Evolutionary conservation across 2,329 filamentous ascomycete genomes (phyloP).

Genomic region (Passalora sequoiae): DNA sequence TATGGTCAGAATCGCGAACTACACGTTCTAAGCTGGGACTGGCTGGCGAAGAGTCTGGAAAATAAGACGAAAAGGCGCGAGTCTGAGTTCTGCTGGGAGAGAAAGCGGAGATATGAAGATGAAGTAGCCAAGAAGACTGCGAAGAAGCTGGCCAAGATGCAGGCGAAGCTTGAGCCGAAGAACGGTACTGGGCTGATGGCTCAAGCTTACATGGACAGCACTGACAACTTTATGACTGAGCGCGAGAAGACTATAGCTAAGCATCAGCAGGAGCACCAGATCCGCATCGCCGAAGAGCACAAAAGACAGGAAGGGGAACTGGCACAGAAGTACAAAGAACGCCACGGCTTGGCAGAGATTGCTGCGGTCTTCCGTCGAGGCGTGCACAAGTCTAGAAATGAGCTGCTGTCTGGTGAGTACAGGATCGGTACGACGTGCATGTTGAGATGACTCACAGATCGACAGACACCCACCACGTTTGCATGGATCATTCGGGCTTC

Average conservation of each 20-base stretch:
- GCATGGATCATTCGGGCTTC: constrained; percentile 58
- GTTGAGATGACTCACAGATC: constrained; percentile 2
- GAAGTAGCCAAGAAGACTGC: constrained; percentile 5
- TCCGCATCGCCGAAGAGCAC: constrained; percentile 32
- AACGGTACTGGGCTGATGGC: constrained; percentile 18
- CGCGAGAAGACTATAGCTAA: constrained; percentile 32
- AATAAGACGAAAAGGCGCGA: constrained; percentile 31
- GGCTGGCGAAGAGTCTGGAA: constrained; percentile 48
- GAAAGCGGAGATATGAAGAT: constrained; percentile 3
- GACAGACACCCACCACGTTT: constrained; percentile 59
- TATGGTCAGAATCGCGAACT: constrained; percentile 15
- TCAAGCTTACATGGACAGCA: constrained; percentile 37
- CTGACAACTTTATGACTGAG: constrained; percentile 17
- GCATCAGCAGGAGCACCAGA: constrained; percentile 22
- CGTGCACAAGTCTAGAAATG: constrained; percentile 25
- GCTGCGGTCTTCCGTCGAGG: constrained; percentile 23
- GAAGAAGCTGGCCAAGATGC: constrained; percentile 27
- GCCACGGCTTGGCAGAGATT: constrained; percentile 7
- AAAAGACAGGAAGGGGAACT: constrained; percentile 13
- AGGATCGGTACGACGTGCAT: neutral
- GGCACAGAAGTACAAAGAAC: constrained; percentile 13
- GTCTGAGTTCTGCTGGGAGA: constrained; percentile 34
- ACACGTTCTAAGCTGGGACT: constrained; percentile 40
- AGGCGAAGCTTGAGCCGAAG: constrained; percentile 21
- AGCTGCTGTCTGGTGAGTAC: constrained; percentile 35